Evolutionary conservation across 352 stramenopile genomes (phyloP).

Genomic region (Pythium brachiatum): DNA sequence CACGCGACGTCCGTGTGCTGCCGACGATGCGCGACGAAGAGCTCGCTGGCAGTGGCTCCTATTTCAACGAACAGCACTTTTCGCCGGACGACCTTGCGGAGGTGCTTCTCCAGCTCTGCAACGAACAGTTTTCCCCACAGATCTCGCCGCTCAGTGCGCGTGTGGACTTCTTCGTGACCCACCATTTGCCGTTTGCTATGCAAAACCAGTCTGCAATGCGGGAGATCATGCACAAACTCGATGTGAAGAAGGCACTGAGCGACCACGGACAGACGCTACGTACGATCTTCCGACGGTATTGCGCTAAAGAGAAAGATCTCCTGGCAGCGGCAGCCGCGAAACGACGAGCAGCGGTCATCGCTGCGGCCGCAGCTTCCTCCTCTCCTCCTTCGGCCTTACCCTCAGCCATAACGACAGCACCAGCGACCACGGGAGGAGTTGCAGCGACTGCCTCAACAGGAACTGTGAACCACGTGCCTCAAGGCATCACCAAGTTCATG

Average conservation of each 20-base stretch:
- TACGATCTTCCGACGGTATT: constrained; percentile 75
- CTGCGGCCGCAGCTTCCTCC: neutral
- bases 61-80: constrained; percentile 51
- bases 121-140: constrained; percentile 70
- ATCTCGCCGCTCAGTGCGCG: constrained; percentile 49
- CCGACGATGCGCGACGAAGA: constrained; percentile 58
- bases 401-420: neutral
- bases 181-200: constrained; percentile 49
- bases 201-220: constrained; percentile 59
- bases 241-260: constrained; percentile 53
- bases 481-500: constrained; percentile 65
- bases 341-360: constrained; percentile 20
- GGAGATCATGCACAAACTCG: constrained; percentile 45
- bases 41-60: constrained; percentile 27
- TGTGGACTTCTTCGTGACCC: constrained; percentile 53
- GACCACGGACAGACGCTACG: constrained; percentile 58
- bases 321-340: constrained; percentile 19
- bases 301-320: constrained; percentile 56
- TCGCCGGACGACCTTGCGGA: constrained; percentile 60
- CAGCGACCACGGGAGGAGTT: neutral
- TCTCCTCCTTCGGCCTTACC: neutral
- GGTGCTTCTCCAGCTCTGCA: constrained; percentile 65
- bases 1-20: constrained; percentile 57
- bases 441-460: too few species aligned
- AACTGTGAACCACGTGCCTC: constrained; percentile 7